Conservation (phyloP, 257 asterid species). For the Galeopsis tetrahit region DNA sequence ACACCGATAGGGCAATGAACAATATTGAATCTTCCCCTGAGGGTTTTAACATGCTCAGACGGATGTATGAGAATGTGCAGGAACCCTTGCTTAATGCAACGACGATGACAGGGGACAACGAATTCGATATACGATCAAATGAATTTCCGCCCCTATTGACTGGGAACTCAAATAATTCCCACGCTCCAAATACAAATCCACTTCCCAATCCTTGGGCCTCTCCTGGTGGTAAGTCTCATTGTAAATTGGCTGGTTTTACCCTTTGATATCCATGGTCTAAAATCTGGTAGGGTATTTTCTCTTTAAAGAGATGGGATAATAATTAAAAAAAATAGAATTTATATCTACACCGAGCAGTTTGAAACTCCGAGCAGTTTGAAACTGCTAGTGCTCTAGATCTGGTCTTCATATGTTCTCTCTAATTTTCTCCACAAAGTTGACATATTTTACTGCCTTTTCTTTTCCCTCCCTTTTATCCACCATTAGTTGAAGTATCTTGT, state of each 20-base stretch:
- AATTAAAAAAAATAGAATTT: background rate
- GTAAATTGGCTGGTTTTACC: background rate
- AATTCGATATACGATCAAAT: background rate
- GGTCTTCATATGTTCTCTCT: background rate
- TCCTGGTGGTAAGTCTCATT: background rate
- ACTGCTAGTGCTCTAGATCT: background rate
- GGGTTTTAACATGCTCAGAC: conserved; percentile 75
- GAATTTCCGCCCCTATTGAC: background rate
- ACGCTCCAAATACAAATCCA: conserved; percentile 56
- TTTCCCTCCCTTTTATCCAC: background rate
- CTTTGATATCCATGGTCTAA: background rate
- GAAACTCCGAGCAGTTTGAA: background rate
- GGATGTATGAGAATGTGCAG: conserved; percentile 77
- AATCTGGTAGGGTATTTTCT: background rate
- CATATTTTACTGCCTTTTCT: background rate
- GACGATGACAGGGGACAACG: conserved; percentile 36
- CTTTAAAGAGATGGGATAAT: background rate
- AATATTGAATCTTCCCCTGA: conserved; percentile 75
- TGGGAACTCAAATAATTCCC: background rate
- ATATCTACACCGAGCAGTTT: background rate
- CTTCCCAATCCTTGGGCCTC: conserved; percentile 66
- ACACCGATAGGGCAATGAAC: conserved; percentile 69
- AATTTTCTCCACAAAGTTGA: background rate
- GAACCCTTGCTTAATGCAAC: conserved; percentile 71
- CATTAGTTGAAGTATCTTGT: background rate